Evolutionary conservation across 2,329 filamentous ascomycete species (phyloP).

Genomic region (Dendrostoma leiphaemia): DNA sequence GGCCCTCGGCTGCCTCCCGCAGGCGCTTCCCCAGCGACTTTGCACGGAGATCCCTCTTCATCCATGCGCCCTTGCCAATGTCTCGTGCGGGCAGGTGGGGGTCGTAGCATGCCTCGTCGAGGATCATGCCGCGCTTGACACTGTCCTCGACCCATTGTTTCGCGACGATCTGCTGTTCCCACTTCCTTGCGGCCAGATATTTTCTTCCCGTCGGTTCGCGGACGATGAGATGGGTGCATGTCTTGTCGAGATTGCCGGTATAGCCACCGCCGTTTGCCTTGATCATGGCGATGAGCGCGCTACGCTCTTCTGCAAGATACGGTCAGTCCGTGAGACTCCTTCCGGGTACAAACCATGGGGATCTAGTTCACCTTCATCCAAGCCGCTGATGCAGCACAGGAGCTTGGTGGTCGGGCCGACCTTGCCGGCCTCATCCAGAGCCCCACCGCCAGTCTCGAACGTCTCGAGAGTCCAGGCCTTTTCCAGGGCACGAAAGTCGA

Average conservation of each 20-base stretch:
- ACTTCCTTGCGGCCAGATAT: constrained; percentile 81
- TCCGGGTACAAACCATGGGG: background rate
- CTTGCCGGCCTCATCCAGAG: constrained; percentile 29
- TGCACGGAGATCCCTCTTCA: constrained; percentile 47
- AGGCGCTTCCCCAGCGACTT: constrained; percentile 57
- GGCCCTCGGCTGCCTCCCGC: constrained; percentile 45
- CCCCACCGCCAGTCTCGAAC: constrained; percentile 54
- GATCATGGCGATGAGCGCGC: constrained; percentile 67
- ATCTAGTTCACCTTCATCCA: constrained; percentile 44
- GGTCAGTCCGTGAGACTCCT: background rate
- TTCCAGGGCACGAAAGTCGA: constrained; percentile 72
- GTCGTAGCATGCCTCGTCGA: constrained; percentile 85
- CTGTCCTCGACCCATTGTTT: constrained; percentile 85
- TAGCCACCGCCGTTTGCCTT: constrained; percentile 75
- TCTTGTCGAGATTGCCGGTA: constrained; percentile 80
- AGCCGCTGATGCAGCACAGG: constrained; percentile 55
- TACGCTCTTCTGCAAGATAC: constrained; percentile 56
- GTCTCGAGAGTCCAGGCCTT: constrained; percentile 60
- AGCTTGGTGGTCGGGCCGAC: constrained; percentile 38
- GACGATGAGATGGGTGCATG: constrained; percentile 85
- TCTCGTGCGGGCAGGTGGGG: constrained; percentile 67
- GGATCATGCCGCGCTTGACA: constrained; percentile 79
- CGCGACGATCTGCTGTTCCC: constrained; percentile 77
- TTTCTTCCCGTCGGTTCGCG: constrained; percentile 80
- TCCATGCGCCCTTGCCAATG: constrained; percentile 77